These are phyloP conservation scores for Cyclaneusma minus DNA, from an alignment of 2,329 filamentous ascomycete genomes.

Conservation along the genomic window DNA sequence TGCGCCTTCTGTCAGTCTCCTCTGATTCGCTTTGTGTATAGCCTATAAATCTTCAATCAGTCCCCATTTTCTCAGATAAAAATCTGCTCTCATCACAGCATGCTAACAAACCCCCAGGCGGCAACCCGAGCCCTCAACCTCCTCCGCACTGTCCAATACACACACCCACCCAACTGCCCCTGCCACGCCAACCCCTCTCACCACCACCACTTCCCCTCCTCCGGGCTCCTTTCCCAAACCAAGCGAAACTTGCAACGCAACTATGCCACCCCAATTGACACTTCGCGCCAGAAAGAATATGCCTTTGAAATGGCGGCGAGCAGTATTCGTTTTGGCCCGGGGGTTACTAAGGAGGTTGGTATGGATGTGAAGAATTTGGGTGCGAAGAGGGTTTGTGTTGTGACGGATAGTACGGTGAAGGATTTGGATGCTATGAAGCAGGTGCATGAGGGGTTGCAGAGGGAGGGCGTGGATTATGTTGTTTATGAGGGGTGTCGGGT, in stretches of 20 bases:
- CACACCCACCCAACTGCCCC: constrained; percentile 74
- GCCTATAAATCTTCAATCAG: background rate
- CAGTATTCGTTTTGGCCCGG: constrained; percentile 84
- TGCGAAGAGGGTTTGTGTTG: constrained; percentile 73
- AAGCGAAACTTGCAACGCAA: constrained; percentile 30
- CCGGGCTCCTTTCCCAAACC: constrained; percentile 23
- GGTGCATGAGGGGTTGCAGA: constrained; percentile 63
- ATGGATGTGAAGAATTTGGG: constrained; percentile 96
- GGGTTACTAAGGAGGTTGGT: constrained; percentile 86
- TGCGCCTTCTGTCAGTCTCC: constrained; percentile 14
- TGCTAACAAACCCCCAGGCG: constrained; percentile 21
- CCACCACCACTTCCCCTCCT: constrained; percentile 32
- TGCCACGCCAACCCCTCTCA: constrained; percentile 83
- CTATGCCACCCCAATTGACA: constrained; percentile 63
- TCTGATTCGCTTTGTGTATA: background rate
- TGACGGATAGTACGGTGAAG: constrained; percentile 73
- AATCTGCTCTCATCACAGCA: too few species aligned
- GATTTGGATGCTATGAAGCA: constrained; percentile 82
- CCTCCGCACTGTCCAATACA: constrained; percentile 80
- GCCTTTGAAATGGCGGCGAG: constrained; percentile 98
- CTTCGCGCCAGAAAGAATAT: constrained; percentile 73
- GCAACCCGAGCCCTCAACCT: constrained; percentile 53
- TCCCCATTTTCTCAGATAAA: background rate
- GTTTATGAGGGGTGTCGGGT: constrained; percentile 70
- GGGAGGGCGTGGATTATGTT: constrained; percentile 65